A percentile compares a stretch with the other conserved stretches of the same genome.
These are phyloP conservation scores for Fusarium tupiense DNA, from an alignment of 2,329 filamentous ascomycete genomes.

Conservation along the genomic window DNA sequence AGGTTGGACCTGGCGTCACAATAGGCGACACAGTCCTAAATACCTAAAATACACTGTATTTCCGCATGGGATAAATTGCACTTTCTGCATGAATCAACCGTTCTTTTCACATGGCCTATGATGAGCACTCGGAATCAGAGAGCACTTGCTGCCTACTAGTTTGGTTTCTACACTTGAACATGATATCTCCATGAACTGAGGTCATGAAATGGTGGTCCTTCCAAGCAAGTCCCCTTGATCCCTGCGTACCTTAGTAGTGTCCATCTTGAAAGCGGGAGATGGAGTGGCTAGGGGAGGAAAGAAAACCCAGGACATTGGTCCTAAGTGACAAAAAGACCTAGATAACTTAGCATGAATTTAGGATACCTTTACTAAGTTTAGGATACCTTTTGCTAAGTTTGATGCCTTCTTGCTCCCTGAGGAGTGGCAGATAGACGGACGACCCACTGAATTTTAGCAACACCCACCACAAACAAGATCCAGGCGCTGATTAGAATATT, in stretches of 20 bases:
- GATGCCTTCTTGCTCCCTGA: neutral
- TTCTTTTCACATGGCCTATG: neutral
- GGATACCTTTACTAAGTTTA: neutral
- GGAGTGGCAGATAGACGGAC: neutral
- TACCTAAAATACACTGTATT: neutral
- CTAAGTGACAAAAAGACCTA: neutral
- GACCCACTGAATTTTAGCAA: constrained; percentile 36
- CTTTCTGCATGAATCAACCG: neutral
- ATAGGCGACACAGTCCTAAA: neutral
- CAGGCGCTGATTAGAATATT: constrained; percentile 2
- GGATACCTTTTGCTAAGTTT: neutral
- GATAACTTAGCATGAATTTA: neutral
- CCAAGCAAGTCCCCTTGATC: neutral
- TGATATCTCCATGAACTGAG: neutral
- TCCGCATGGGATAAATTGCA: neutral
- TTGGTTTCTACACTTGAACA: neutral
- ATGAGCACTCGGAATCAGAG: neutral
- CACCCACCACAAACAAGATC: constrained; percentile 24
- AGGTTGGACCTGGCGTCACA: neutral
- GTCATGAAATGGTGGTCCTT: neutral
- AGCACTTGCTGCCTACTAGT: neutral
- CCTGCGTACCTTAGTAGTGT: neutral
- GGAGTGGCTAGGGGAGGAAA: neutral
- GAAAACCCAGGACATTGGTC: neutral
- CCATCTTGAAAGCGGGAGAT: neutral